Base-by-base conservation (phyloP, 208 protist species). In the Leishmania mexicana region DNA sequence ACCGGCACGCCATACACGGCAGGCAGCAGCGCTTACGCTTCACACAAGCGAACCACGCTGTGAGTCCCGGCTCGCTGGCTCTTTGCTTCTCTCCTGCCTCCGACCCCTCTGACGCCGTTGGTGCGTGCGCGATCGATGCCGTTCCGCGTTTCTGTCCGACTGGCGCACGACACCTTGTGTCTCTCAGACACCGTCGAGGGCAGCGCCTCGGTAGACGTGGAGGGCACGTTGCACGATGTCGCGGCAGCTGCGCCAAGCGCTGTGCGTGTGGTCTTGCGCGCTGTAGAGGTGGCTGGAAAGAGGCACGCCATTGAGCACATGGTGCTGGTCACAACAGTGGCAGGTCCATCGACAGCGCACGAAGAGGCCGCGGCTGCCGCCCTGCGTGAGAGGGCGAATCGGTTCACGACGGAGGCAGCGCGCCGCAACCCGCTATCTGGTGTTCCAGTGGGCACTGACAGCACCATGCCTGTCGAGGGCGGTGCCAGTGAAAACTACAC, bases 191-290 rank as follows among this genome's bases (percentile, higher is more conserved):
- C 8, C 8, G 24, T 84, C 45, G 28, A 65, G 1, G 81, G 68
- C 75, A 77, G 35, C 28, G 54, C 77, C 11, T 10, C 40, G 3
- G 75, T 83, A 19, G 57, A 58, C 28, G 67, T 62, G 42, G 24
- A 21, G 60, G n/a, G 45, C 24, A 42, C 40, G 21, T 40, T 42
- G 72, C 45, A 73, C 38, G 47, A 17, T 24, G 68, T 8, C 21
- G 65, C 60, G 31, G 51, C 65, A 24, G 53, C 31, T 8, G 42
- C 19, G 3, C 65, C 53, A 1, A 58, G 53, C 7, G 57, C 80
- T 24, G 80, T 76, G 74, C 80, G 67, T 45, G 38, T 79, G 75
- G 53, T 80, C 19, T 24, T 84, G 24, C 38, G 54, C 49, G 74
- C 75, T 28, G 80, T 74, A 24, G 74, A 80, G 75, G 54, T 49